These are phyloP conservation scores for Spizellomyces punctatus DNA, from an alignment of 192 early-diverging fungal genomes.

Conservation along the genomic window DNA sequence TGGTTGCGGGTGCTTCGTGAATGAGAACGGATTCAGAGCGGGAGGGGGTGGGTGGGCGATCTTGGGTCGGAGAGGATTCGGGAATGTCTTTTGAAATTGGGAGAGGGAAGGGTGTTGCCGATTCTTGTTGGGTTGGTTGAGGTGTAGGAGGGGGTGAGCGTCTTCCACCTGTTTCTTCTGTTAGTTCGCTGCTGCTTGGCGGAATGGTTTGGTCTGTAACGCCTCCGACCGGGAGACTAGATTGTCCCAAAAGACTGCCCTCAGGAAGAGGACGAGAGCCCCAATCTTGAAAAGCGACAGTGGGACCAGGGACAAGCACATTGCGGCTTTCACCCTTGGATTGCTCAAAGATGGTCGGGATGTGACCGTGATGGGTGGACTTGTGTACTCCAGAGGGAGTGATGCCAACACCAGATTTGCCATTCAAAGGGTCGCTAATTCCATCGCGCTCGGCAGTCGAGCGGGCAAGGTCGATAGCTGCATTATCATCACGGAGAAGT, in stretches of 20 bases:
- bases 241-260: background rate
- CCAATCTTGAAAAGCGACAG: conserved; percentile 5
- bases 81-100: background rate
- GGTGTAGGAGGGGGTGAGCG: conserved; percentile 11
- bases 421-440: background rate
- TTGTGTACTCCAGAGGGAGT: conserved; percentile 1
- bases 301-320: background rate
- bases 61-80: background rate
- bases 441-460: background rate
- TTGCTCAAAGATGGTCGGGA: conserved; percentile 5
- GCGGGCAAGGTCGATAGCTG: conserved; percentile 14
- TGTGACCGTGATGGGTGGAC: background rate
- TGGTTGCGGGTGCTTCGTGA: background rate
- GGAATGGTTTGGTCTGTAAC: background rate
- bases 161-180: background rate
- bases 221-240: background rate
- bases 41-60: conserved; percentile 5
- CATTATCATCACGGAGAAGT: conserved; percentile 7
- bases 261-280: background rate
- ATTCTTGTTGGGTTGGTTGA: background rate
- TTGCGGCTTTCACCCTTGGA: conserved; percentile 2
- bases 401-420: background rate
- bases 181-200: background rate
- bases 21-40: conserved; percentile 10
- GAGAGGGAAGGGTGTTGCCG: background rate